phyloP scores from a whole-genome alignment of 2,329 filamentous ascomycete genomes.

The Sporothrix schenckii region DNA sequence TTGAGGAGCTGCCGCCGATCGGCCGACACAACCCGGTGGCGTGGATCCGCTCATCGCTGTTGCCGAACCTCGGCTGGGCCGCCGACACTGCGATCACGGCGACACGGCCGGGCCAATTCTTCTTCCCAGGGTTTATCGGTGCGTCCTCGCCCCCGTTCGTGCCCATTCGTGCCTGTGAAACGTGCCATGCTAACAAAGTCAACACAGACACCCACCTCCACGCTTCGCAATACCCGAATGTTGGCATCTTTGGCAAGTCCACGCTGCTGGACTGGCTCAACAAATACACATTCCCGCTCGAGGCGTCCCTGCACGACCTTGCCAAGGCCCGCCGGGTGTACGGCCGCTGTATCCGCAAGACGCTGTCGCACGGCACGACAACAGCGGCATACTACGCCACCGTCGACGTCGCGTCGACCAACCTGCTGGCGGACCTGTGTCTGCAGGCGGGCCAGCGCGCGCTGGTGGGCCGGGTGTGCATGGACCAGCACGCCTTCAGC shows the following conservation, averaged over 20 bases:
- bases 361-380: conserved; percentile 87
- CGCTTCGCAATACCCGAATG: conserved; percentile 91
- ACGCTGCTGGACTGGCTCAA: conserved; percentile 93
- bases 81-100: conserved; percentile 39
- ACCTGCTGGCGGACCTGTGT: conserved; percentile 84
- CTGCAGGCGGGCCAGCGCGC: conserved; percentile 80
- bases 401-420: conserved; percentile 83
- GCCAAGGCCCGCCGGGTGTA: conserved; percentile 72
- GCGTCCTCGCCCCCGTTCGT: conserved; percentile 37
- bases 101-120: conserved; percentile 63
- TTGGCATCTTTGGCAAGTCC: conserved; percentile 88
- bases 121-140: conserved; percentile 84
- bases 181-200: neutral
- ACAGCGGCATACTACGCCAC: conserved; percentile 95
- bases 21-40: conserved; percentile 31
- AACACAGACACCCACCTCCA: conserved; percentile 86
- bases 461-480: conserved; percentile 91
- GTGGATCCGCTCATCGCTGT: conserved; percentile 40
- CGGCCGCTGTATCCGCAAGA: conserved; percentile 73
- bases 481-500: conserved; percentile 70
- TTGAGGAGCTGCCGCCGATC: conserved; percentile 43
- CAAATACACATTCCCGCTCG: conserved; percentile 92
- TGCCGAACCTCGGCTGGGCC: conserved; percentile 53
- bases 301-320: conserved; percentile 70
- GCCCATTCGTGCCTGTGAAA: neutral